Base-by-base conservation (phyloP, 768 basidiomycete species). In the Sporobolomyces phaffii region DNA sequence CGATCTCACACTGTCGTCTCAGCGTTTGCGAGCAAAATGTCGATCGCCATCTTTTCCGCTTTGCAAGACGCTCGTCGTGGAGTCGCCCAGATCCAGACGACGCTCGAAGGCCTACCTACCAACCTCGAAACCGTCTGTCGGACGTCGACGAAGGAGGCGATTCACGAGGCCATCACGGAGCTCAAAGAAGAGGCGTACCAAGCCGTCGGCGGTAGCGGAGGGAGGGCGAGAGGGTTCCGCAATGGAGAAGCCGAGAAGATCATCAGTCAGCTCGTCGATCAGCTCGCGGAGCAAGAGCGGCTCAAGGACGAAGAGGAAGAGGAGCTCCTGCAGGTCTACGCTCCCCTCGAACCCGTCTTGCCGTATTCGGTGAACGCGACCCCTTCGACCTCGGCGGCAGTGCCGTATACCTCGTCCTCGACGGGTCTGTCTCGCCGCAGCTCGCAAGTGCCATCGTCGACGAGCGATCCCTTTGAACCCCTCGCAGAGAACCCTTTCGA, bases 161-260 rank as follows among this genome's bases (percentile, higher is more conserved):
- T 70, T 2, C 69, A 66, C 22, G 64, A 62, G 20, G 69, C 69
- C 18, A 70, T 70, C 29, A 22, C 24, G 1, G 69, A 62, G 60
- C 64, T 70, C 33, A 70, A 70, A 45, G 56, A 59, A 33, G 69
- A 70, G 36, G 69, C 69, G 44, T 65, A 70, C 20, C 50, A 47
- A 11, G 68, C 54, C 0, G 41, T 43, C 0, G 68, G 68, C 5
- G 64, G 50, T 1, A 22, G 33, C 2, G 45, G 47, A 4, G 62
- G 64, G 6, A 20, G 47, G n/a, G 50, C 18, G 18, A 31, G 17
- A 28, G 69, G 69, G 0, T 70, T 70, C 64, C n/a, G 33, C 2
- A 65, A 60, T 28, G 69, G 69, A 9, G 69, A 70, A 15, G 69
- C 69, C 1, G 69, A 70, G 34, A 70, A 70, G 61, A 65, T 70